Base-by-base conservation (phyloP, 306 rosid genomes). In the Malus sylvestris region DNA sequence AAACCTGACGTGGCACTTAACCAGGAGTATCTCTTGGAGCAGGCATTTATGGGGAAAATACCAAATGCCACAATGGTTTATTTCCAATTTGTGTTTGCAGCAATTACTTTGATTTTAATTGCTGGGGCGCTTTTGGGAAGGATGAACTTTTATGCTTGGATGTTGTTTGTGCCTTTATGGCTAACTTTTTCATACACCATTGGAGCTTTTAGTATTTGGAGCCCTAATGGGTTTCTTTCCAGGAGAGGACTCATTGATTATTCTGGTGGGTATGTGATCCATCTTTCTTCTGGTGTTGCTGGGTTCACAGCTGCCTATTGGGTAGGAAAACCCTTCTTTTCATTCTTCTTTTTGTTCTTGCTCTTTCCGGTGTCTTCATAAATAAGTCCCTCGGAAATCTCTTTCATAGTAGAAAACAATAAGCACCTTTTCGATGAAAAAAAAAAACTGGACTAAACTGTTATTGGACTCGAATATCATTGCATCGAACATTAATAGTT, bases 71-170 rank as follows among this genome's bases (percentile, higher is more conserved):
- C 88, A 0, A 85, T 85, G 88, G 70, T 85, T 16, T 85, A 81
- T 42, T 85, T 85, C 9, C 88, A 85, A 49, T 85, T 85, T 51
- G 88, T 81, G 8, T 85, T 85, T 40, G 88, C 88, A 5, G 88
- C 88, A 18, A 85, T 85, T 35, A 85, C 88, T 55, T 58, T 85
- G 67, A 74, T 81, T 55, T 30, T 85, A 73, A 71, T 85, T 11
- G 88, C 88, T 3, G 88, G 88, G 18, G 86, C 88, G 0, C 22
- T 85, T 46, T 66, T 85, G 66, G 88, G 88, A 19, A 64, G 88
- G 77, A 85, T 85, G 88, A 85, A 85, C 30, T 85, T 85, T 29
- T 79, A 85, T 38, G 88, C 88, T 1, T 85, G 88, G 88, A 85
- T 85, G 88, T 9, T 81, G 69, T 85, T 85, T 51, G 88, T 85